These are phyloP conservation scores for Plantago lanceolata DNA, from an alignment of 305 asterid genomes.

Conservation along the genomic window DNA sequence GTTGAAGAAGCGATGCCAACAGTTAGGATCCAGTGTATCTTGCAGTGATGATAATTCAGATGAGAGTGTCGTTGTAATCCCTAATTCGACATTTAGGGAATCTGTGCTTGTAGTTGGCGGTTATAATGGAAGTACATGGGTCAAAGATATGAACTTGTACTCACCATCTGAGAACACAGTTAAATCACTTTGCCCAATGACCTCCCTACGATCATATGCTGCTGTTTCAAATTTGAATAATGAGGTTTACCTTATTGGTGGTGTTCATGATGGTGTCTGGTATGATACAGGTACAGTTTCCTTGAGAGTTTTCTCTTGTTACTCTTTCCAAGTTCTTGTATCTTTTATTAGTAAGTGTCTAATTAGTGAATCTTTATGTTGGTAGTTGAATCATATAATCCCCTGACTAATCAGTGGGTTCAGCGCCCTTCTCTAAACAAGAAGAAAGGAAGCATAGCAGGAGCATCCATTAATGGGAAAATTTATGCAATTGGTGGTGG, in stretches of 20 bases:
- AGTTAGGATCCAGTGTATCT: slow-evolving; percentile 28
- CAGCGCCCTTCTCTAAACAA: slow-evolving; percentile 45
- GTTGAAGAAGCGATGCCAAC: slow-evolving; percentile 28
- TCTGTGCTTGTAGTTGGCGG: slow-evolving; percentile 54
- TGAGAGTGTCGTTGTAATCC: slow-evolving; percentile 18
- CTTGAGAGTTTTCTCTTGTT: background rate
- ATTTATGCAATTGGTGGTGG: slow-evolving; percentile 67
- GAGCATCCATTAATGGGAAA: slow-evolving; percentile 41
- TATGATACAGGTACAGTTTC: slow-evolving; percentile 50
- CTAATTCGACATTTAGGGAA: slow-evolving; percentile 23
- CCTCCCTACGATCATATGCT: slow-evolving; percentile 34
- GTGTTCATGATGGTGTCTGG: slow-evolving; percentile 37
- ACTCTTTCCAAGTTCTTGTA: background rate
- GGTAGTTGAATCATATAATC: slow-evolving; percentile 66
- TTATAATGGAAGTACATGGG: slow-evolving; percentile 48
- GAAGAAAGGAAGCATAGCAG: slow-evolving; percentile 49
- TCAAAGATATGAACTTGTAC: slow-evolving; percentile 36
- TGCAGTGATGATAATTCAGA: slow-evolving; percentile 21
- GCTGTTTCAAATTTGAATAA: slow-evolving; percentile 46
- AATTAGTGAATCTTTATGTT: slow-evolving; percentile 26
- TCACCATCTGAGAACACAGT: slow-evolving; percentile 37
- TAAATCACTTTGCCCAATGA: slow-evolving; percentile 40
- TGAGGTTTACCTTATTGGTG: slow-evolving; percentile 56
- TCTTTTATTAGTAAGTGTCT: slow-evolving; percentile 9
- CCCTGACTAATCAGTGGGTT: slow-evolving; percentile 42